Evolutionary conservation across 1,139 yeast genomes (phyloP), one percentile per base, ranked within the genome.

Genomic region (Nakaseomyces uthaithaninus): DNA sequence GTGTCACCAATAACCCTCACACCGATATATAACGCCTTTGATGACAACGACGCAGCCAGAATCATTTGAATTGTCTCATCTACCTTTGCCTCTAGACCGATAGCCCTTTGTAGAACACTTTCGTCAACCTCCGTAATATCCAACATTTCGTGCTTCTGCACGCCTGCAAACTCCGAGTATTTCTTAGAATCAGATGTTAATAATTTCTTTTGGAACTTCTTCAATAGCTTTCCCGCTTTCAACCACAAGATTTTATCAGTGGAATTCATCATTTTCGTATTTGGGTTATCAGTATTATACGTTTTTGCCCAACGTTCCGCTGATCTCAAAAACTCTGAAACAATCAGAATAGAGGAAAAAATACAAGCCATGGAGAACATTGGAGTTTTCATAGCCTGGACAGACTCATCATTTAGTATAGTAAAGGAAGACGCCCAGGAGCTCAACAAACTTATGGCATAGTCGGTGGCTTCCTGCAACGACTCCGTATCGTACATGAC

Each of bases 1-100:
- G 87, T 86, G 63, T 81, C 87, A 2, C 86, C 85, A 41, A 82
- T 66, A 24, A 81, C 75, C 46, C 86, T 66, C 11, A 81, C 80
- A 22, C 91, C 91, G 41, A 81, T 61, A 45, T 77, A 76, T 38
- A 80, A 60, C 22, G 77, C 70, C 52, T 77, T 72, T 20, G 72
- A 66, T 7, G 83, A 74, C 28, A 80, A 63, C 48, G 73, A 66
- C 8, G 75, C 71, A 23, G 66, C 65, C 33, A 63, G 58, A 33
- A 73, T 68, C 24, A 74, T 67, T 38, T 61, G 63, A 1, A 71
- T 64, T 4, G 72, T 67, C 33, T 66, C 71, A 12, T 51, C 51
- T 17, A 66, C 53, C 33, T 67, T 66, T 1, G 65, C 57, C 37
- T 64, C 64, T 4, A 73, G 71, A 37, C 65, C 64, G 39, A 70